Evolutionary conservation across 345 rosid species (phyloP), one percentile per base, ranked within the genome.

Genomic region (Citrus mangshanensis): DNA sequence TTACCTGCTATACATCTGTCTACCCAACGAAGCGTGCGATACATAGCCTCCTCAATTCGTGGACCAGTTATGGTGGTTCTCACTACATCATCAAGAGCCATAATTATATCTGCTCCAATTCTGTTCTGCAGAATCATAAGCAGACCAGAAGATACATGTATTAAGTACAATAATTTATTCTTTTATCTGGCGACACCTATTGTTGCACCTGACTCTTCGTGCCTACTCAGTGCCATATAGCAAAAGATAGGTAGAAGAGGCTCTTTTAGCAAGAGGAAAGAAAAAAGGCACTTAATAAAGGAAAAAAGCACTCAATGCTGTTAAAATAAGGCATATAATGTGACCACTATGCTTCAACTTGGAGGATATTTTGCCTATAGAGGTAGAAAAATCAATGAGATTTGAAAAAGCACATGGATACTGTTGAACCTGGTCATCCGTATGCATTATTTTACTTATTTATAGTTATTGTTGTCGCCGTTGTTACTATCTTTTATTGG

Each of bases 71-170:
- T 91, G 69, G 95, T 93, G 60, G 97, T 93, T 84, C 38, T 93
- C 51, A 93, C 97, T 27, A 91, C 97, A 88, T 93, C 97, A 84
- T 93, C 95, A 70, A 91, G 95, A 66, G 97, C 97, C 97, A 93
- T 91, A 76, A 93, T 93, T 71, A 93, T 91, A 86, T 93, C 95
- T 59, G 97, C 97, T 75, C 97, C 97, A 73, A 93, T 91, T 83
- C 89, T 89, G 77, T 91, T 93, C 97, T 93, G 92, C 74, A 85
- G 40, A 58, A 66, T 65, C 69, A 38, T 70, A 51, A 30, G 64
- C 63, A 80, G 72, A 79, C 56, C n/a, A 85, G 28, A 74, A 71
- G 49, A 35, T 14, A 25, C 35, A 9, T 35, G n/a, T 37, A 32
- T 32, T 66, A 37, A 77, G 58, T 7, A 54, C 22, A 16, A 19